Evolutionary conservation across 768 basidiomycete species (phyloP).

Genomic region (Lactarius hatsudake): DNA sequence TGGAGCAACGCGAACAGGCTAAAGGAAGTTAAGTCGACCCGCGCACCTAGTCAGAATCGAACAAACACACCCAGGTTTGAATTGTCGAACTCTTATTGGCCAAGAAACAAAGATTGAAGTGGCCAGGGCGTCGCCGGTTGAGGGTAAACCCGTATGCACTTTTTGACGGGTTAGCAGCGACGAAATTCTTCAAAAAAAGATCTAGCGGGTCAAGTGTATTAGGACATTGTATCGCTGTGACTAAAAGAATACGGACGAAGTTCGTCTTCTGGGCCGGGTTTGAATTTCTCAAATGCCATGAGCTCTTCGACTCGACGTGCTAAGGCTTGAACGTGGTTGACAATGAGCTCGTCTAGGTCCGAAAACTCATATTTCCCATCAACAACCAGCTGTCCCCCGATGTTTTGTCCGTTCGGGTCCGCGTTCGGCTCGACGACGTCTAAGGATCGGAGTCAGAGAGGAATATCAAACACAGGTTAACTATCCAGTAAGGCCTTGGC

Average conservation of each 20-base stretch:
- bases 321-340: conserved; percentile 95
- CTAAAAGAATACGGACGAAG: conserved; percentile 63
- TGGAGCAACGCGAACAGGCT: conserved; percentile 86
- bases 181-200: conserved; percentile 81
- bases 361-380: conserved; percentile 80
- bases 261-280: conserved; percentile 81
- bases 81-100: conserved; percentile 88
- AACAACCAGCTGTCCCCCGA: conserved; percentile 64
- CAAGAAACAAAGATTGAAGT: conserved; percentile 91
- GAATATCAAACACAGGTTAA: neutral
- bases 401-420: conserved; percentile 64
- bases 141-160: conserved; percentile 95
- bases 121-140: conserved; percentile 86
- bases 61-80: conserved; percentile 77
- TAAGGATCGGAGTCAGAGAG: conserved; percentile 6
- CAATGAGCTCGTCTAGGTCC: conserved; percentile 95
- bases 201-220: conserved; percentile 46
- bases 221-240: conserved; percentile 7
- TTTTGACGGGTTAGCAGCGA: conserved; percentile 90
- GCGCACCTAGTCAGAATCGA: neutral
- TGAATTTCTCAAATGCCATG: conserved; percentile 94
- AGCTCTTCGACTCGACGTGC: conserved; percentile 90
- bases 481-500: conserved; percentile 28
- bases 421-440: conserved; percentile 72
- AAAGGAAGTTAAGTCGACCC: conserved; percentile 1